Evolutionary conservation across 176 grass and related monocot species (phyloP).

Genomic region (Triticum timopheevii): DNA sequence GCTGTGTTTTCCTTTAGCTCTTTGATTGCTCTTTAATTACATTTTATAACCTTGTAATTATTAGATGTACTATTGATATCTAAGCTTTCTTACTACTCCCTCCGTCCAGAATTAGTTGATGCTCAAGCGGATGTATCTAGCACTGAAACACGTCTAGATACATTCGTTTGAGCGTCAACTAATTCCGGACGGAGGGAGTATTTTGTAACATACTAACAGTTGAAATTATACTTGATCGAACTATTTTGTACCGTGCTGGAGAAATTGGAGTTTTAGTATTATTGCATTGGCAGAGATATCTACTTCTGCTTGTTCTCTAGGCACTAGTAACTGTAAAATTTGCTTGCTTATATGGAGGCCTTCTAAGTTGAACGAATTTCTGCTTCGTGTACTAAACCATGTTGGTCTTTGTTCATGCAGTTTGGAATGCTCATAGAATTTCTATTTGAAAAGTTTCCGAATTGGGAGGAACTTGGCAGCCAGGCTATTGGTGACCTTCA

Average conservation of each 20-base stretch:
- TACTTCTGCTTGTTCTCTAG: not conserved
- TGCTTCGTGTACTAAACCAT: not conserved
- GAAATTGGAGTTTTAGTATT: conserved; percentile 11
- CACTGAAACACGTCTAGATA: no score
- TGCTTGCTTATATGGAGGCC: not conserved
- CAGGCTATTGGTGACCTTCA: conserved; percentile 98
- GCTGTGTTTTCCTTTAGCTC: not conserved
- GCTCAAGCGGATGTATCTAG: no score
- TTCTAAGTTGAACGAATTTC: not conserved
- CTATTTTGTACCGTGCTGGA: not conserved
- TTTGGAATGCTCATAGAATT: conserved; percentile 98
- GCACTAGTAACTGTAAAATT: not conserved
- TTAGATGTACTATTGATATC: not conserved
- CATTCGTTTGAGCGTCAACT: not conserved
- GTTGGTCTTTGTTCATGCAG: conserved; percentile 47
- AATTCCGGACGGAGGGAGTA: not conserved
- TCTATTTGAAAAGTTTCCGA: conserved; percentile 92
- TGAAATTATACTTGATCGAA: not conserved
- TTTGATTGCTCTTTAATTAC: not conserved
- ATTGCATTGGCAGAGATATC: not conserved
- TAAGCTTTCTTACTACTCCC: not conserved
- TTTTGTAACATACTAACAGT: not conserved
- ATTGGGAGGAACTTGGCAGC: conserved; percentile 84
- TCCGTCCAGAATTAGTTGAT: no score
- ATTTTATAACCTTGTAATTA: conserved; percentile 3